Percentiles rank a stretch among this genome's conserved stretches.
Conservation (phyloP, 257 asterid species). For the Nicotiana attenuata region DNA sequence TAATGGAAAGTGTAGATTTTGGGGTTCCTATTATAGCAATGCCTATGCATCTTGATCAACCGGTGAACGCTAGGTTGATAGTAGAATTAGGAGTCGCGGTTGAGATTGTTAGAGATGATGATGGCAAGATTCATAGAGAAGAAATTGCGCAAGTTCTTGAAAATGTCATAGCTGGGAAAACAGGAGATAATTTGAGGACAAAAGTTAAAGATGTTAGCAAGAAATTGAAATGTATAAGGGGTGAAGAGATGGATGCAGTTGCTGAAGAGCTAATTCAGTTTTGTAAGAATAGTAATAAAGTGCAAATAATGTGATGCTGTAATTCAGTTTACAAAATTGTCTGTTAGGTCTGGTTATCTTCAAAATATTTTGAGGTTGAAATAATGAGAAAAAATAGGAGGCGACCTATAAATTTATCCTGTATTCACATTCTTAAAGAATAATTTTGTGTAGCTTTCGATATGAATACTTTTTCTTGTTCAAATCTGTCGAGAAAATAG, state of each 20-base stretch:
- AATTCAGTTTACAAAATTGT: neutral
- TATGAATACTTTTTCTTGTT: no score
- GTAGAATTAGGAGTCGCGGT: conserved; percentile 30
- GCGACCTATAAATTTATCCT: no score
- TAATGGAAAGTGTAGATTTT: conserved; percentile 20
- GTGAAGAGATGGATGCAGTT: conserved; percentile 24
- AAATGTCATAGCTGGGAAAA: conserved; percentile 19
- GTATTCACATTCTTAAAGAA: no score
- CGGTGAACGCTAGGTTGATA: conserved; percentile 27
- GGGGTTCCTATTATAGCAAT: conserved; percentile 35
- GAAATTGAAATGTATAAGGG: conserved; percentile 15
- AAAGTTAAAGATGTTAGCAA: conserved; percentile 17
- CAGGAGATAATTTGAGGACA: conserved; percentile 18
- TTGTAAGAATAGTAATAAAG: conserved; percentile 4
- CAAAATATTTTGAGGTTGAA: no score
- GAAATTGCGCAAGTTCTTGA: conserved; percentile 20
- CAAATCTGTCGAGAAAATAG: no score
- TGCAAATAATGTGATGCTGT: neutral
- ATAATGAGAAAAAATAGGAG: no score
- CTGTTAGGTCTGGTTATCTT: no score
- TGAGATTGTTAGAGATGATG: conserved; percentile 28
- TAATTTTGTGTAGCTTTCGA: no score
- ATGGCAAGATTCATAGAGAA: conserved; percentile 15
- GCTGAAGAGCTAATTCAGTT: conserved; percentile 14
- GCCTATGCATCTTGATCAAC: conserved; percentile 47